Evolutionary conservation across 169 alveolate species (phyloP).

Genomic region (Babesia bigemina): DNA sequence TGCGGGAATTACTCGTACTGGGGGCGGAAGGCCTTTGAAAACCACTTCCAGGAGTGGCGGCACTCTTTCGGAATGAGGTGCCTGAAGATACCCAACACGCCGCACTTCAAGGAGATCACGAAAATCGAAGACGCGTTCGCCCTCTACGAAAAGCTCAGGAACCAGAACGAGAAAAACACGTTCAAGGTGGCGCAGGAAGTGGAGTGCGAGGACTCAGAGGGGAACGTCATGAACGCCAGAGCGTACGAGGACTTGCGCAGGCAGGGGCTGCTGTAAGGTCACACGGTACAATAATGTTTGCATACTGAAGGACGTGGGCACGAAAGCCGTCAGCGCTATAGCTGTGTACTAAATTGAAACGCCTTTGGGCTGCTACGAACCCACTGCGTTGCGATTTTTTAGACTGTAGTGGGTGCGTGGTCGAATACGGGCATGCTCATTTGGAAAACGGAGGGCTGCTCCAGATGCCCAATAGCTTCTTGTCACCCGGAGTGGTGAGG

Average conservation of each 20-base stretch:
- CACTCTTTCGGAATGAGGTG: conserved; percentile 99
- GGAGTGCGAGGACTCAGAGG: conserved; percentile 97
- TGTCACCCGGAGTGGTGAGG: not conserved
- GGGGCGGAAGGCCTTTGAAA: conserved; percentile 99
- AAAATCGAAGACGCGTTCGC: conserved; percentile 84
- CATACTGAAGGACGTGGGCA: too few species aligned
- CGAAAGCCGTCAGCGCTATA: not conserved
- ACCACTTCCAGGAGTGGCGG: conserved; percentile 98
- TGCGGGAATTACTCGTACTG: conserved; percentile 99
- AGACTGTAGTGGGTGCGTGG: not conserved
- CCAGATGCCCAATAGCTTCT: conserved; percentile 33
- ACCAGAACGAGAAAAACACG: conserved; percentile 86
- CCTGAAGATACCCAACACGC: conserved; percentile 98
- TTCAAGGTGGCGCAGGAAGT: conserved; percentile 91
- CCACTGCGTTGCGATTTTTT: too few species aligned
- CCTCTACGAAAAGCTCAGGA: conserved; percentile 90
- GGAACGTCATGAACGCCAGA: conserved; percentile 92
- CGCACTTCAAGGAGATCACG: conserved; percentile 92
- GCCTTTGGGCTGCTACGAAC: too few species aligned
- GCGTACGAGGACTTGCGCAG: conserved; percentile 90
- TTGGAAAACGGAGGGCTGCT: conserved; percentile 12
- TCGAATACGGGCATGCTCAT: not conserved
- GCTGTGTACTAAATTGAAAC: not conserved
- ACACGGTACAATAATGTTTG: not conserved
- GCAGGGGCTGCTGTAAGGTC: conserved; percentile 87